Evolutionary conservation across 1,139 yeast genomes (phyloP), one percentile per base, ranked within the genome.

Genomic region (Pichia sp.): DNA sequence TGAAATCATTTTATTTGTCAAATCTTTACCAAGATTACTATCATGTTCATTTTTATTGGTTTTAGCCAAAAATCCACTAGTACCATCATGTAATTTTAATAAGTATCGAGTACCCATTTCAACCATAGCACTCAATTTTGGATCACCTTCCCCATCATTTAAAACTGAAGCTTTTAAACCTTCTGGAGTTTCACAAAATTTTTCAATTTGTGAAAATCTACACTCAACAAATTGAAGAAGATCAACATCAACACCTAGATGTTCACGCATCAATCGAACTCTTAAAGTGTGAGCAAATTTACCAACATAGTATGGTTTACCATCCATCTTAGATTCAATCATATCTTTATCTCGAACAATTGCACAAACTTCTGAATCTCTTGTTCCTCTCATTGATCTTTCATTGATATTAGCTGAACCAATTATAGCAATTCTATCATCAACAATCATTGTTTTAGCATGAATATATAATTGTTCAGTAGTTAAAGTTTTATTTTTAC

Each of bases 341-440:
- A 81, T 74, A 49, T 83, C 88, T 8, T 82, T 77, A 57, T 93
- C 98, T 50, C 96, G 71, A 9, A 93, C 77, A 41, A 89, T 64
- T 1, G 91, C 86, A 3, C 96, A 96, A 40, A 91, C 80, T 58
- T 93, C 99, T 4, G 97, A 88, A 59, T 93, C 99, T 57, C 98
- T 72, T 19, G 73, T 70, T 19, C 98, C 98, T 52, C 94, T 71
- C 86, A 88, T 88, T 0, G 96, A 88, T 54, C 98, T 73, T 62
- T 91, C 98, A 56, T 91, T 91, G 49, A 91, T 85, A 58, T 91
- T 91, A 1, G 98, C 98, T 57, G 96, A 84, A 4, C 98, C 98
- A 53, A 91, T 89, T 39, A 91, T 83, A 3, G 95, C 96, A 34
- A 81, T 74, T 40, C 95, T 71, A 57, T 91, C 98, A 64, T 91